A percentile compares a stretch with the other conserved stretches of the same genome.
Evolutionary conservation across 2,329 filamentous ascomycete species (phyloP).

Genomic region (Trichoderma hamatum): DNA sequence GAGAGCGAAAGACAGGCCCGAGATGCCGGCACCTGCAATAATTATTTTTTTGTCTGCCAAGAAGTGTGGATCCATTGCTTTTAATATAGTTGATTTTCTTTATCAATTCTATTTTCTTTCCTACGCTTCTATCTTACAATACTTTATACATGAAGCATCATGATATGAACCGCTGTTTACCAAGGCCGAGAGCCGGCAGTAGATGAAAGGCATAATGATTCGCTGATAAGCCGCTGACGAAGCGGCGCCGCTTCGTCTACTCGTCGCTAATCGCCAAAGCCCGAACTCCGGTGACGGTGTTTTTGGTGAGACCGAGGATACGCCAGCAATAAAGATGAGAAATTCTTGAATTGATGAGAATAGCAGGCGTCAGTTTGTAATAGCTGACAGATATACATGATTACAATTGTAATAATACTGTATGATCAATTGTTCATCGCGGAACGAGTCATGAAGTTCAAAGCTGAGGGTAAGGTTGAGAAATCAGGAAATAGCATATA

Average conservation of each 20-base stretch:
- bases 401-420: not conserved
- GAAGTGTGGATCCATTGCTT: constrained; percentile 25
- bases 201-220: not conserved
- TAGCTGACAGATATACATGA: not conserved
- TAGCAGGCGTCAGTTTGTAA: not conserved
- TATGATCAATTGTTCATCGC: not conserved
- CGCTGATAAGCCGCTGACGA: not conserved
- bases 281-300: not conserved
- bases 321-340: not conserved
- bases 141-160: not conserved
- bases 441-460: not conserved
- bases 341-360: not conserved
- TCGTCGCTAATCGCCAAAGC: not conserved
- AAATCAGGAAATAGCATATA: not conserved
- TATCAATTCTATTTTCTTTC: not conserved
- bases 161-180: not conserved
- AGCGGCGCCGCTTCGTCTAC: not conserved
- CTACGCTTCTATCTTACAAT: not conserved
- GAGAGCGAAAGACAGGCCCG: constrained; percentile 44
- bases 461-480: not conserved
- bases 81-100: not conserved
- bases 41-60: constrained; percentile 43
- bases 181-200: constrained; percentile 1
- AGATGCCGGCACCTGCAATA: constrained; percentile 45
- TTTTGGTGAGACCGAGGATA: not conserved